Conservation (phyloP, 2,329 filamentous ascomycete species). For the Arachnopeziza araneosa region DNA sequence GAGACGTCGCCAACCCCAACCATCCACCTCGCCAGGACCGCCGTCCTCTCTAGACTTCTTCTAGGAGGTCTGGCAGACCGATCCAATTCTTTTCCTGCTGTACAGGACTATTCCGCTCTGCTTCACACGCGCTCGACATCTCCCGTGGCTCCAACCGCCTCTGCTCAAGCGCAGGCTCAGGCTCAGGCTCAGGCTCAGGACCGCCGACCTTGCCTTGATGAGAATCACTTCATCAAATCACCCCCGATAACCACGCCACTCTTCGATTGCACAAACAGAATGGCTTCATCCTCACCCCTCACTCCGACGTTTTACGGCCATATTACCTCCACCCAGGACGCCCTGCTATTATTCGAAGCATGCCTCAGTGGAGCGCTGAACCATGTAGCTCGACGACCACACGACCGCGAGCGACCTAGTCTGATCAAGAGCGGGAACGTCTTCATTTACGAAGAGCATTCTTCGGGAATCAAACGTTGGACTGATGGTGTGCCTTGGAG, state of each 20-base stretch:
- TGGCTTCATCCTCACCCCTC: constrained; percentile 14
- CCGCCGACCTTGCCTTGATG: not conserved
- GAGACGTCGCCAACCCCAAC: not conserved
- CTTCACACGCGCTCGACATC: not conserved
- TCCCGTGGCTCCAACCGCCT: too few species aligned
- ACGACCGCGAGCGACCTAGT: constrained; percentile 72
- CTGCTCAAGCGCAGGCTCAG: too few species aligned
- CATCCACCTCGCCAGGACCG: not conserved
- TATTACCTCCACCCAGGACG: constrained; percentile 40
- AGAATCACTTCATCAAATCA: not conserved
- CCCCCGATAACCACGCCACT: not conserved
- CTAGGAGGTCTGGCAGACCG: not conserved
- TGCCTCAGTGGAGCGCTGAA: constrained; percentile 64
- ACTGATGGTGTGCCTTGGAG: constrained; percentile 91
- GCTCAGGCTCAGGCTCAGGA: not conserved
- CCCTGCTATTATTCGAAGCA: constrained; percentile 73
- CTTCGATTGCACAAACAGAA: not conserved
- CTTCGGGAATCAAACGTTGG: constrained; percentile 90
- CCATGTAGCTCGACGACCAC: constrained; percentile 77
- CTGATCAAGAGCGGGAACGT: constrained; percentile 81
- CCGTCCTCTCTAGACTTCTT: not conserved
- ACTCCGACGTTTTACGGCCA: constrained; percentile 18
- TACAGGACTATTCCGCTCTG: not conserved
- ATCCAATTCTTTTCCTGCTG: not conserved
- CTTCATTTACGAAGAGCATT: constrained; percentile 88